Conservation (phyloP, 441 rosid species). For the Lepidium campestre region DNA sequence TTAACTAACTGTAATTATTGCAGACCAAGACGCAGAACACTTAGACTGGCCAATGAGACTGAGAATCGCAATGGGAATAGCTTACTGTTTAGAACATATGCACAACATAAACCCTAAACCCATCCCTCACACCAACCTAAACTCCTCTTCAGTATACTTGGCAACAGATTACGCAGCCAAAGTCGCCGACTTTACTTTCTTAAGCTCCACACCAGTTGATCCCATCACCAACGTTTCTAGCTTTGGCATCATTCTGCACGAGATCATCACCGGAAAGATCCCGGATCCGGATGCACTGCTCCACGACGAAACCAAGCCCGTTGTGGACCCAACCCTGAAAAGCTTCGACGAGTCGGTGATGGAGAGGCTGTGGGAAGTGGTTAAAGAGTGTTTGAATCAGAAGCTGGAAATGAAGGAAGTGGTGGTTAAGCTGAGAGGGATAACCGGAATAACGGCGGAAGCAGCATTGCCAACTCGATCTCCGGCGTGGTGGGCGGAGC, state of each 20-base stretch:
- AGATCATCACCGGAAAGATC: constrained; percentile 73
- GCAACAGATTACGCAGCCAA: constrained; percentile 90
- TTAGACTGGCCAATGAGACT: constrained; percentile 80
- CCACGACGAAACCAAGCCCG: constrained; percentile 30
- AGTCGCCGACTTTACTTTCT: constrained; percentile 70
- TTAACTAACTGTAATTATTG: background rate
- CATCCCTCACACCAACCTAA: constrained; percentile 47
- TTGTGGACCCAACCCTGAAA: constrained; percentile 58
- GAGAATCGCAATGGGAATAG: constrained; percentile 83
- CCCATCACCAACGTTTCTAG: constrained; percentile 41
- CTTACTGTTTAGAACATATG: constrained; percentile 84
- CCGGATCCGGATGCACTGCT: constrained; percentile 35
- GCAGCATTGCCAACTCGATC: constrained; percentile 67
- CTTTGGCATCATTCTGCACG: constrained; percentile 63
- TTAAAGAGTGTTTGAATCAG: constrained; percentile 50
- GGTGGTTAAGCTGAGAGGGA: constrained; percentile 49
- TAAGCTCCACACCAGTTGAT: constrained; percentile 35
- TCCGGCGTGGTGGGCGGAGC: constrained; percentile 98
- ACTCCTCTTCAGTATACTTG: constrained; percentile 61
- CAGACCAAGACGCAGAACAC: constrained; percentile 84
- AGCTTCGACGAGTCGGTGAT: constrained; percentile 45
- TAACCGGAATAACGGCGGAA: constrained; percentile 69
- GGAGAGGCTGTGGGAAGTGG: constrained; percentile 51
- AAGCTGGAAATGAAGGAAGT: constrained; percentile 57
- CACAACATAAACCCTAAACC: constrained; percentile 66